These are phyloP conservation scores for Isatis tinctoria DNA, from an alignment of 345 rosid species.

Conservation along the genomic window DNA sequence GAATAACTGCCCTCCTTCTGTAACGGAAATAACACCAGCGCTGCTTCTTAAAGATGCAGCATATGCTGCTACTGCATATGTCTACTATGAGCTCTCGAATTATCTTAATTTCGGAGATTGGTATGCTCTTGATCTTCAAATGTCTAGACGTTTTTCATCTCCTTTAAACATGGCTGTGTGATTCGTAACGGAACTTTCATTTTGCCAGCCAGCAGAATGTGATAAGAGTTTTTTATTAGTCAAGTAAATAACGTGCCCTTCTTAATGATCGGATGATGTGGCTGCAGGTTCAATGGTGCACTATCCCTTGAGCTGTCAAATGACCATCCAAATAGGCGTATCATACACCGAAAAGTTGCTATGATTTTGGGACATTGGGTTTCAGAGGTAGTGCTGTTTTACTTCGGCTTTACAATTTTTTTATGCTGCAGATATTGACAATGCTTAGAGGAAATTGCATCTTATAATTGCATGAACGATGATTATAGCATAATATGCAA, in stretches of 20 bases:
- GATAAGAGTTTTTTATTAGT: not conserved
- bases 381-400: constrained; percentile 67
- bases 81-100: constrained; percentile 97
- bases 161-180: not conserved
- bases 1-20: constrained; percentile 78
- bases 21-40: constrained; percentile 74
- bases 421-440: not conserved
- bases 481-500: constrained; percentile 2
- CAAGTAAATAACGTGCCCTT: not conserved
- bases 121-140: constrained; percentile 38
- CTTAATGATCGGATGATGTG: not conserved
- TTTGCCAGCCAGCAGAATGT: not conserved
- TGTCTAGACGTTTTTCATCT: not conserved
- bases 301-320: constrained; percentile 85
- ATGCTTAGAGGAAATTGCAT: not conserved
- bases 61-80: constrained; percentile 96
- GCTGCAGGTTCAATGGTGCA: constrained; percentile 89
- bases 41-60: constrained; percentile 97
- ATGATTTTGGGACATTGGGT: constrained; percentile 97
- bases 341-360: constrained; percentile 94
- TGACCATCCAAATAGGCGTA: constrained; percentile 83
- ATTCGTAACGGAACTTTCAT: not conserved
- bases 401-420: constrained; percentile 7
- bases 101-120: constrained; percentile 92
- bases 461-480: not conserved